Base-by-base conservation (phyloP, 2,329 filamentous ascomycete species). In the Parastagonospora nodorum region DNA sequence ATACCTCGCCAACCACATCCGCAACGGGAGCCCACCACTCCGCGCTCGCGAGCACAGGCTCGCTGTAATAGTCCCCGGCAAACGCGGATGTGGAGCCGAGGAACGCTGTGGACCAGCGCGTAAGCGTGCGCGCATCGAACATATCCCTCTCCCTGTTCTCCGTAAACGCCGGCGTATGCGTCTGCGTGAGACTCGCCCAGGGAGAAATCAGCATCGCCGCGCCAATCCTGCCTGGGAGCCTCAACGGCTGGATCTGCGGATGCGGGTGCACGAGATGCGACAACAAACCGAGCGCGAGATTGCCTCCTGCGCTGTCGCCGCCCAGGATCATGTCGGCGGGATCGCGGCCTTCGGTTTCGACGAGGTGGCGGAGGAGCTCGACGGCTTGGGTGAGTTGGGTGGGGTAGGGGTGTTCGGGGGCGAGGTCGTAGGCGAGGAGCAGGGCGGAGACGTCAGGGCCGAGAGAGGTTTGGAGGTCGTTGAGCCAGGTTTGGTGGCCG, bases 401-500 rank as follows among this genome's bases (percentile, higher is more conserved):
- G 1, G 81, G 81, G 59, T 82, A 83, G 35, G 66, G 63, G 12
- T 58, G 61, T 32, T 77, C 68, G 3, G 79, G 78, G 0, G 82
- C 77, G n/a, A 86, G 77, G 24, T 80, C 81, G 68, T 88, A 88
- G 33, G 79, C 78, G n/a, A 85, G 74, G 19, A 82, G 68, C 42
- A 86, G 77, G 41, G 81, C 68, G 14, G 81, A 75, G 28, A 82
- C 69, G 29, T 75, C 72, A 44, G 81, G 77, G 36, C 76, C 77
- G 15, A 81, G 66, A n/a, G 74, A 67, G 32, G 74, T 67, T 43
- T 77, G 68, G 29, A 83, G 67, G 12, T 77, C 73, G 15, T 66
- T 61, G 42, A 80, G 73, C 73, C 80, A 84, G 14, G 76, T 66
- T 46, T 83, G 72, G 62, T 84, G 80, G 36, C 74, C 78, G 6